Conservation (phyloP, 2,329 filamentous ascomycete species). For the Pseudonectria foliicola region DNA sequence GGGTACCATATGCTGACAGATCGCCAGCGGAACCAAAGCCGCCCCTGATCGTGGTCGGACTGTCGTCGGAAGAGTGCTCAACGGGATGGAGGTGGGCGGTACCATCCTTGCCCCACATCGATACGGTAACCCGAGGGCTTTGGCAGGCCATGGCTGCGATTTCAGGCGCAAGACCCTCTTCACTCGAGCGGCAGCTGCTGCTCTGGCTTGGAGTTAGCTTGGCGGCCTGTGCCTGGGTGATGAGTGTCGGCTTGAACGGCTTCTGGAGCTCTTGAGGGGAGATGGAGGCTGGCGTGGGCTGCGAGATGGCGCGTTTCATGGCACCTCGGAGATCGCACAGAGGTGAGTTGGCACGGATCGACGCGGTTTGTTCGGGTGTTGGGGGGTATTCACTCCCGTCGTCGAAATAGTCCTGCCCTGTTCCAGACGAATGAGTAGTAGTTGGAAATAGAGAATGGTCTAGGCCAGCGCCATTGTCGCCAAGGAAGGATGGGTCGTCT, state of each 20-base stretch:
- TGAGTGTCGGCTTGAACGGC: conserved; percentile 28
- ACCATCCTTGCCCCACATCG: conserved; percentile 44
- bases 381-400: conserved; percentile 34
- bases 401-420: conserved; percentile 14
- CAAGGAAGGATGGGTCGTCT: conserved; percentile 39
- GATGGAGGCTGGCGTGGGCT: conserved; percentile 28
- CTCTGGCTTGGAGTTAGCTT: conserved; percentile 45
- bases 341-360: conserved; percentile 39
- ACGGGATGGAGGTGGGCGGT: conserved; percentile 29
- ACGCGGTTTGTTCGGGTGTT: conserved; percentile 46
- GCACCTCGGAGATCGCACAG: conserved; percentile 26
- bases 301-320: conserved; percentile 14
- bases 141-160: conserved; percentile 36
- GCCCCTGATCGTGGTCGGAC: conserved; percentile 28
- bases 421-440: conserved; percentile 6
- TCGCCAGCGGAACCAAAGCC: conserved; percentile 34
- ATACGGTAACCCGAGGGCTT: conserved; percentile 51
- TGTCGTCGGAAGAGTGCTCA: conserved; percentile 34
- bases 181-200: conserved; percentile 43
- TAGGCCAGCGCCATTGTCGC: conserved; percentile 22
- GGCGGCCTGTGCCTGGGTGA: conserved; percentile 19
- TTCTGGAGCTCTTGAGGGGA: conserved; percentile 37
- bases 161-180: conserved; percentile 37
- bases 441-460: conserved; percentile 12
- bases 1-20: conserved; percentile 17